Evolutionary conservation across 148 eudicot genomes (phyloP).

Genomic region (Vaccinium macrocarpon): DNA sequence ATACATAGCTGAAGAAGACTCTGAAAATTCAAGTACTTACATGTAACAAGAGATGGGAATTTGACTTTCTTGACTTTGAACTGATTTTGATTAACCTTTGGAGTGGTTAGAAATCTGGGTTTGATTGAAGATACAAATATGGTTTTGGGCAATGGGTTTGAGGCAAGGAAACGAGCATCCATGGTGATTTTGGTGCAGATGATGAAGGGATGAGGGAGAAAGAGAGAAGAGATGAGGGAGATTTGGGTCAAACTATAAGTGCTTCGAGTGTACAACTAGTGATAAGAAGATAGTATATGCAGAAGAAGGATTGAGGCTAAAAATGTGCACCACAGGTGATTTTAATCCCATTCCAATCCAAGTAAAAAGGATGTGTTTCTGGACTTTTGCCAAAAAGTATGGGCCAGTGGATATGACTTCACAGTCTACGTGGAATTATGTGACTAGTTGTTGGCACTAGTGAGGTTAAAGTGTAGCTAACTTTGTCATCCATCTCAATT

Average conservation of each 20-base stretch:
- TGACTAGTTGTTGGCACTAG: neutral
- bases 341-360: conserved; percentile 10
- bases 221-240: neutral
- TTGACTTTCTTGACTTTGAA: conserved; percentile 28
- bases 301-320: conserved; percentile 10
- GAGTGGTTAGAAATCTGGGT: conserved; percentile 27
- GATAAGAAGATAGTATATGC: conserved; percentile 19
- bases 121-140: conserved; percentile 30
- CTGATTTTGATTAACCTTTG: conserved; percentile 24
- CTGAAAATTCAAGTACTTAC: conserved; percentile 36
- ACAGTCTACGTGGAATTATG: neutral
- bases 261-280: neutral
- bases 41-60: conserved; percentile 34
- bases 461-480: conserved; percentile 3
- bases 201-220: neutral
- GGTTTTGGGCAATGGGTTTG: conserved; percentile 49
- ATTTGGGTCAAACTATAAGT: neutral
- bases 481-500: conserved; percentile 1
- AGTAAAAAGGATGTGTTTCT: conserved; percentile 6
- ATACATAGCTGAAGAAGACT: neutral
- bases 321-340: conserved; percentile 34
- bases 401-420: conserved; percentile 28
- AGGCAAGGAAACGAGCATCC: conserved; percentile 77
- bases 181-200: conserved; percentile 22
- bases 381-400: conserved; percentile 15